Percentiles rank a stretch among this genome's conserved stretches.
phyloP scores from a whole-genome alignment of 2,329 filamentous ascomycete genomes.

The Graphilbum ipis-grandicollis region DNA sequence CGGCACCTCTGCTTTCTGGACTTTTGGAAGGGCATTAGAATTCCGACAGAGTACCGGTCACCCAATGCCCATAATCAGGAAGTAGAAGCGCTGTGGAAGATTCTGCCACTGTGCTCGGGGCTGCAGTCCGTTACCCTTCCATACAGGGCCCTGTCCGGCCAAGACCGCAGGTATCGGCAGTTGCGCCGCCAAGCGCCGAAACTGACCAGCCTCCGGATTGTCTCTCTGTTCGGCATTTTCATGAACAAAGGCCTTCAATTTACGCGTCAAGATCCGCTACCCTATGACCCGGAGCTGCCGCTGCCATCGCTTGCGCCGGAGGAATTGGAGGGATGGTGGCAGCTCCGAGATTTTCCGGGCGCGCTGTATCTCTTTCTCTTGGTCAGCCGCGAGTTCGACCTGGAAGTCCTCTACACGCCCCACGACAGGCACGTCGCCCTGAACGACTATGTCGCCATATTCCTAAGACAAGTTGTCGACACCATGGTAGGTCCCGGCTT shows the following conservation, averaged over 20 bases:
- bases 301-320: too few relatives aligned
- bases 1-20: conserved; percentile 6
- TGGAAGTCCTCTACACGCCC: background rate
- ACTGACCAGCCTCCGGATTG: conserved; percentile 1
- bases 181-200: background rate
- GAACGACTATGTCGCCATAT: background rate
- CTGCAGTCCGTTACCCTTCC: conserved; percentile 4
- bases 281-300: too few relatives aligned
- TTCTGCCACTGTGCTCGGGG: conserved; percentile 2
- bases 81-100: background rate
- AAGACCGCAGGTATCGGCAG: background rate
- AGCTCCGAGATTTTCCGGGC: background rate
- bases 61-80: background rate
- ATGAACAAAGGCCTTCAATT: background rate
- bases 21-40: too few relatives aligned
- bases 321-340: too few relatives aligned
- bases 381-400: background rate
- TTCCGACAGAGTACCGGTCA: background rate
- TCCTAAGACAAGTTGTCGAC: background rate
- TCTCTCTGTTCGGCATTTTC: background rate
- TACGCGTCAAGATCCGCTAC: background rate
- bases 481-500: background rate
- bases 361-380: background rate
- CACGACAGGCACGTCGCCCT: background rate
- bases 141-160: background rate